Conservation (phyloP, 306 rosid species). For the Pterocarpus macrocarpus region DNA sequence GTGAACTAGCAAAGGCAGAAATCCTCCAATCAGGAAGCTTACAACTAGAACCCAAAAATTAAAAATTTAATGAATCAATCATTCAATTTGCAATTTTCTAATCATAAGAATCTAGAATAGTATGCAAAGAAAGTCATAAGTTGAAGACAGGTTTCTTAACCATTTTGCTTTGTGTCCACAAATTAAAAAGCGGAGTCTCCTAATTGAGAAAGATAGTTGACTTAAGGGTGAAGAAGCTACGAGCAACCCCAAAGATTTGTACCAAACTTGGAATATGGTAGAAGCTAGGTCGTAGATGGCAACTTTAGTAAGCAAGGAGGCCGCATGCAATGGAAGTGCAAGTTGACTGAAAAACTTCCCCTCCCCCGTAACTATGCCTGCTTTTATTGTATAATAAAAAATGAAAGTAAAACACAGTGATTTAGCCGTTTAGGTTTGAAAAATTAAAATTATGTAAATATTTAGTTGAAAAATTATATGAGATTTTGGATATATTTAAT, state of each 20-base stretch:
- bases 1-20: neutral
- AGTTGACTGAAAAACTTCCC: neutral
- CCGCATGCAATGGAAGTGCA: conserved; percentile 3
- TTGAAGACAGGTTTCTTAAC: neutral
- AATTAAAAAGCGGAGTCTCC: neutral
- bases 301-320: conserved; percentile 1
- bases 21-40: conserved; percentile 27
- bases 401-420: neutral
- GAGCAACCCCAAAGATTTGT: conserved; percentile 22
- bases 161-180: neutral
- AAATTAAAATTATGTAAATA: neutral
- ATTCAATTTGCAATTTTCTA: conserved; percentile 24
- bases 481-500: neutral
- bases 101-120: neutral
- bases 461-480: neutral
- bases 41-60: neutral
- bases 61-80: conserved; percentile 10
- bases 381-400: neutral
- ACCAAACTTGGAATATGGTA: conserved; percentile 10
- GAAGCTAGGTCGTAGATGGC: neutral
- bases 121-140: conserved; percentile 24
- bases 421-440: neutral
- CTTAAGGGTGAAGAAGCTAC: conserved; percentile 15
- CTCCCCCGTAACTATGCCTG: neutral
- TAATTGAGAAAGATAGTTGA: conserved; percentile 37